Evolutionary conservation across 2,329 filamentous ascomycete genomes (phyloP).

Genomic region (Fusarium chuoi): DNA sequence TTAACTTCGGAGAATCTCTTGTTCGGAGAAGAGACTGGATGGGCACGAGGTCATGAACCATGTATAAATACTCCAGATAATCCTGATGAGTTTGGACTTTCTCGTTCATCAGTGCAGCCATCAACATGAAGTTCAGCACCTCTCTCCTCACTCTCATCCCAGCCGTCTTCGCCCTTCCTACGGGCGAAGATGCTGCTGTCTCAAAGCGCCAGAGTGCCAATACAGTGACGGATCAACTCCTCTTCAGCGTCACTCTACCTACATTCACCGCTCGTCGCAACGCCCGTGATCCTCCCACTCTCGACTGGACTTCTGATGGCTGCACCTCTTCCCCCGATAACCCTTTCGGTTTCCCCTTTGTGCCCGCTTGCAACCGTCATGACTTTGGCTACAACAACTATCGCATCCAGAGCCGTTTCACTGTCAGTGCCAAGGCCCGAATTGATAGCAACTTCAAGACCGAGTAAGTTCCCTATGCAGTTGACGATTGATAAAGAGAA

Average conservation of each 20-base stretch:
- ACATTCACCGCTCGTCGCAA: conserved; percentile 55
- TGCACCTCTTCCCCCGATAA: conserved; percentile 57
- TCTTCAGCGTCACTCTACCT: conserved; percentile 56
- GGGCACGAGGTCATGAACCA: not conserved
- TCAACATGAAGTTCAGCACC: conserved; percentile 48
- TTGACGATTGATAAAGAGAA: too few species aligned
- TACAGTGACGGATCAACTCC: conserved; percentile 56
- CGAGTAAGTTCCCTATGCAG: conserved; percentile 45
- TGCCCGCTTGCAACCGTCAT: conserved; percentile 61
- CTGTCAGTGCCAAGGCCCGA: conserved; percentile 50
- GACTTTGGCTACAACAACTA: conserved; percentile 68
- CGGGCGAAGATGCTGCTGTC: conserved; percentile 7
- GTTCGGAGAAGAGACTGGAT: too few species aligned
- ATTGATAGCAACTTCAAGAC: conserved; percentile 63
- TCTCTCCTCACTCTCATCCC: conserved; percentile 39
- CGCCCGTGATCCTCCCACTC: conserved; percentile 50
- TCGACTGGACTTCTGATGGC: conserved; percentile 56
- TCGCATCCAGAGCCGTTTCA: conserved; percentile 60
- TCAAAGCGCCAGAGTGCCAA: conserved; percentile 38
- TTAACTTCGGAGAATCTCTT: not conserved
- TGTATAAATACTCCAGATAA: conserved; percentile 23
- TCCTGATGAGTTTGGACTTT: not conserved
- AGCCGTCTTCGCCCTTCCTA: conserved; percentile 40
- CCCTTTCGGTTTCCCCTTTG: conserved; percentile 56
- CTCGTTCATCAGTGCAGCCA: not conserved